Evolutionary conservation across 148 eudicot species (phyloP), one percentile per base, ranked within the genome.

Genomic region (Chenopodium suecicum): DNA sequence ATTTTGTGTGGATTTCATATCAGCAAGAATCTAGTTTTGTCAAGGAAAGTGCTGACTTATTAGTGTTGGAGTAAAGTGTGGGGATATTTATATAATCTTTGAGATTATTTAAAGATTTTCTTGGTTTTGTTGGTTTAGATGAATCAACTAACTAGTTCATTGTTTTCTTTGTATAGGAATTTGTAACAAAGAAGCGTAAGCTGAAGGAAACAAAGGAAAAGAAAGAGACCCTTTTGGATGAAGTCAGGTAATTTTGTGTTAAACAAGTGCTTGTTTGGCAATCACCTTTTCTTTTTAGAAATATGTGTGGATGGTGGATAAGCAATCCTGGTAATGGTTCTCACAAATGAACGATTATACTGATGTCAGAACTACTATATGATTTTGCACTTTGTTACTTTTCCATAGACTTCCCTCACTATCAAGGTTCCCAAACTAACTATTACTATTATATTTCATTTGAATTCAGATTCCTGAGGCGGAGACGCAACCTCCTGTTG

Each of bases 121-220:
- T 31, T 68, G 58, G 14, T 48, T 20, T 73, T 47, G 62, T 65
- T 65, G 7, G 72, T 23, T 23, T 23, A 46, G 50, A 22, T 80
- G 68, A 80, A 34, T 76, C 6, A 72, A 46, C 23, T 6, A 72
- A 46, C 19, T 65, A 48, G 11, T 75, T 34, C 31, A 70, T 6
- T 77, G 25, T 63, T 44, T 50, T 2, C 29, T 48, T 44, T 54
- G 11, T 17, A 70, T 56, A 89, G 94, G 94, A 88, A 74, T 81
- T 81, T 83, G 90, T 89, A 70, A 78, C 87, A 14, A 89, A 69
- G 81, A 91, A 88, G 88, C 88, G 88, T 69, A 88, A 89, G 86
- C 77, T 91, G 9, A 82, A 84, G 79, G 87, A 84, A 79, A 76
- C 87, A 52, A 89, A 85, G 80, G 86, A 86, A 82, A 85, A 73